These are phyloP conservation scores for Fusarium udum DNA, from an alignment of 2,329 filamentous ascomycete species.

Conservation along the genomic window DNA sequence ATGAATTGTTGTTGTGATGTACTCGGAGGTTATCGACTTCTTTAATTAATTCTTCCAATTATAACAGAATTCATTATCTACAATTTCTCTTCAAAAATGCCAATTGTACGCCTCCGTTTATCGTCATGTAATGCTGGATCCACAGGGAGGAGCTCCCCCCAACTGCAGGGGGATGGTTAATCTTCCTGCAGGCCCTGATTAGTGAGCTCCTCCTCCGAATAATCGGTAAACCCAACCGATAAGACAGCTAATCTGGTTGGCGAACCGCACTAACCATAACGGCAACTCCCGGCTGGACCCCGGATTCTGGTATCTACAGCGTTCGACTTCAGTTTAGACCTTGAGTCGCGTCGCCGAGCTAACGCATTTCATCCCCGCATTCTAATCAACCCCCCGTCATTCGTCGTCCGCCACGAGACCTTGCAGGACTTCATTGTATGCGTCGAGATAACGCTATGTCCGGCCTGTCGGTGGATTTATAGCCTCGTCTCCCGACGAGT, in stretches of 20 bases:
- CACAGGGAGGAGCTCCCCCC: conserved; percentile 21
- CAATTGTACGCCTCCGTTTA: background rate
- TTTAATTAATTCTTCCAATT: background rate
- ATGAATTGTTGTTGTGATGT: background rate
- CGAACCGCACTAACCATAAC: background rate
- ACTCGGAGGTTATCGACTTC: background rate
- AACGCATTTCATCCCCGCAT: background rate
- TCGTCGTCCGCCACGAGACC: background rate
- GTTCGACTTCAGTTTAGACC: background rate
- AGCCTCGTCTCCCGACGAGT: background rate
- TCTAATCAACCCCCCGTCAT: conserved; percentile 3
- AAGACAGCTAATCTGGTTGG: background rate
- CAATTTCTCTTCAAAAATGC: background rate
- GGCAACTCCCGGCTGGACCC: conserved; percentile 9
- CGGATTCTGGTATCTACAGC: background rate
- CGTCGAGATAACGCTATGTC: conserved; percentile 10
- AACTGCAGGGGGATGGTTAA: background rate
- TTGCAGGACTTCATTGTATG: background rate
- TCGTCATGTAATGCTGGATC: background rate
- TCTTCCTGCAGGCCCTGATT: background rate
- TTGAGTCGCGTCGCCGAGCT: background rate
- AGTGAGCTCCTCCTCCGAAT: conserved; percentile 7
- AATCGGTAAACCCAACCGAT: background rate
- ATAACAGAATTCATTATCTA: background rate
- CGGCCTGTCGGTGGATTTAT: conserved; percentile 4